Conservation (phyloP, 2,329 filamentous ascomycete species). For the Penicillium corylophilum region DNA sequence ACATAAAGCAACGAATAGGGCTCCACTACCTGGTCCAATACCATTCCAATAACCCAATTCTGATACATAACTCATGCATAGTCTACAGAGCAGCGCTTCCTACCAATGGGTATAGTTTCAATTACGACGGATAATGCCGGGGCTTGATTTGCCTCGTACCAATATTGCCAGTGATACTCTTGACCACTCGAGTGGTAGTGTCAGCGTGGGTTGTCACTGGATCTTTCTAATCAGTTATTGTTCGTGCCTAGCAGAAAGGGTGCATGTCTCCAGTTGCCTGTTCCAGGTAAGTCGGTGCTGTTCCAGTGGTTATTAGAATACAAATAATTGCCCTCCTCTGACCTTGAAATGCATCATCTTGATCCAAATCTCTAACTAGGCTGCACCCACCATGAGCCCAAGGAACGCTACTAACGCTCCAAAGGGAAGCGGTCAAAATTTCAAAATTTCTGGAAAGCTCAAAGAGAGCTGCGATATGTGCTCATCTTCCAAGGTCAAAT, state of each 20-base stretch:
- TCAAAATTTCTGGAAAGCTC: background rate
- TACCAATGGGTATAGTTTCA: too few species aligned
- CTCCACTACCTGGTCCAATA: too few species aligned
- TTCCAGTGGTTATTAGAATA: background rate
- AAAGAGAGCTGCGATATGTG: slow-evolving; percentile 10
- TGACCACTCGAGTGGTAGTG: background rate
- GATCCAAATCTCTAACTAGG: background rate
- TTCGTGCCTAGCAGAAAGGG: background rate
- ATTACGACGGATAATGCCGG: too few species aligned
- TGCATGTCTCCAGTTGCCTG: background rate
- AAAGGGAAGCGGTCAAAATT: background rate
- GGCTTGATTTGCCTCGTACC: background rate
- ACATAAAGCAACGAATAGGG: too few species aligned
- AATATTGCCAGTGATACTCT: background rate
- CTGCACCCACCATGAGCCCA: background rate
- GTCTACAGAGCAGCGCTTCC: too few species aligned
- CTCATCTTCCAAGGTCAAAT: slow-evolving; percentile 7
- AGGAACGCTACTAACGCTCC: background rate
- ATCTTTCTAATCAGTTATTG: background rate
- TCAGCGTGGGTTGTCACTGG: background rate
- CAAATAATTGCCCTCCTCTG: background rate
- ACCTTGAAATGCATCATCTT: background rate
- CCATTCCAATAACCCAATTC: too few species aligned
- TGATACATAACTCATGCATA: background rate
- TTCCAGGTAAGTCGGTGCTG: background rate